Percentiles rank a stretch among this genome's conserved stretches.
Evolutionary conservation across 371 early-diverging fungal genomes (phyloP).

Genomic region (Lichtheimia hyalospora): DNA sequence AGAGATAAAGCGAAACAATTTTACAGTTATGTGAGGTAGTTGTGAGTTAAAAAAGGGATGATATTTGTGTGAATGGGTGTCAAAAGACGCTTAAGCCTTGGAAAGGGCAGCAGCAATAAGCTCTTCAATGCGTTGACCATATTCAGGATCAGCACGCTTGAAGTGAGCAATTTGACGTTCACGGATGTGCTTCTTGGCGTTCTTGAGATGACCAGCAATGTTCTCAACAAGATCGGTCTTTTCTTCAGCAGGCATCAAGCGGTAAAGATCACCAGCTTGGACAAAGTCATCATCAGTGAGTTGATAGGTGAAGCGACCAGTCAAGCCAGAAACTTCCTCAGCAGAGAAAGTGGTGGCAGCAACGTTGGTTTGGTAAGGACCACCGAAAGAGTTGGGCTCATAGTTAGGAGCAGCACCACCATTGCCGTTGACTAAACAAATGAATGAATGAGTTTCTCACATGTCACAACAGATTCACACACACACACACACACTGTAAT

Average conservation of each 20-base stretch:
- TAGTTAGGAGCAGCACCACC: constrained; percentile 74
- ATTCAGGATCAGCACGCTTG: constrained; percentile 75
- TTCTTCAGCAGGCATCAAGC: constrained; percentile 60
- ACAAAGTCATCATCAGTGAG: constrained; percentile 72
- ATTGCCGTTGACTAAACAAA: constrained; percentile 53
- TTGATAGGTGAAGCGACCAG: constrained; percentile 61
- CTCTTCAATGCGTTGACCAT: constrained; percentile 68
- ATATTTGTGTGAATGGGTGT: too few species aligned
- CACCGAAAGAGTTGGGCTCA: constrained; percentile 72
- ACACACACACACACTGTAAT: not conserved
- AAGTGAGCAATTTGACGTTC: constrained; percentile 76
- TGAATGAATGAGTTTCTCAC: constrained; percentile 1
- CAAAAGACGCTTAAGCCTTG: constrained; percentile 11
- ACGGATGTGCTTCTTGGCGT: constrained; percentile 70
- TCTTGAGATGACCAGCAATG: constrained; percentile 72
- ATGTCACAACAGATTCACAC: too few species aligned
- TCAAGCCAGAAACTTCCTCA: constrained; percentile 46
- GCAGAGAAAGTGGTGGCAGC: constrained; percentile 42
- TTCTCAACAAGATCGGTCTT: constrained; percentile 70
- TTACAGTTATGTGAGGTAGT: too few species aligned
- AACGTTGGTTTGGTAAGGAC: constrained; percentile 56
- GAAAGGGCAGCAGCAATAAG: constrained; percentile 8
- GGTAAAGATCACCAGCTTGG: constrained; percentile 74
- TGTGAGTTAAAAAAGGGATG: too few species aligned
- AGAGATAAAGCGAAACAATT: too few species aligned